Conservation (phyloP, 345 rosid genomes). For the Eucalyptus cloeziana region DNA sequence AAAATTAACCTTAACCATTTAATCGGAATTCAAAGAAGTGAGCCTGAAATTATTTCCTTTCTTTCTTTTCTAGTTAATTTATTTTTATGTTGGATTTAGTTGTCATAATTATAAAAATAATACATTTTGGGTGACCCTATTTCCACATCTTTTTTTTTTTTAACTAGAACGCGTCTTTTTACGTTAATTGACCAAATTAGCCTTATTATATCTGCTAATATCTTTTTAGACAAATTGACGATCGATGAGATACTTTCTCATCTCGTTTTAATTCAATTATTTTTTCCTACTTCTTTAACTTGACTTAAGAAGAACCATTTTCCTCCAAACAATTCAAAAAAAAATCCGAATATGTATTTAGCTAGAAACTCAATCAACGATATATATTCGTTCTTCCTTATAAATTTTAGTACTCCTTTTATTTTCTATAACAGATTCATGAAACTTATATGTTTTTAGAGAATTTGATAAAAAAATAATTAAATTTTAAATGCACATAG, state of each 20-base stretch:
- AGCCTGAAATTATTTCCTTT: neutral
- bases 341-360: neutral
- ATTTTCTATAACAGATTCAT: neutral
- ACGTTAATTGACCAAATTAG: neutral
- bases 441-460: neutral
- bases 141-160: neutral
- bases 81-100: neutral
- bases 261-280: neutral
- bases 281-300: neutral
- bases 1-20: neutral
- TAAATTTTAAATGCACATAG: neutral
- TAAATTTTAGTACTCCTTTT: neutral
- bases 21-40: neutral
- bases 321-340: neutral
- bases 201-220: neutral
- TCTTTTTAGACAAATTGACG: neutral
- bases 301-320: neutral
- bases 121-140: neutral
- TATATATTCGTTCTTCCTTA: neutral
- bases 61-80: neutral
- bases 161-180: neutral
- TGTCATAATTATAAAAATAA: neutral
- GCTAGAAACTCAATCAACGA: neutral
- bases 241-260: neutral
- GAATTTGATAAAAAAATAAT: neutral